Base-by-base conservation (phyloP, 495 filamentous ascomycete genomes). In the Penicillium egyptiacum region DNA sequence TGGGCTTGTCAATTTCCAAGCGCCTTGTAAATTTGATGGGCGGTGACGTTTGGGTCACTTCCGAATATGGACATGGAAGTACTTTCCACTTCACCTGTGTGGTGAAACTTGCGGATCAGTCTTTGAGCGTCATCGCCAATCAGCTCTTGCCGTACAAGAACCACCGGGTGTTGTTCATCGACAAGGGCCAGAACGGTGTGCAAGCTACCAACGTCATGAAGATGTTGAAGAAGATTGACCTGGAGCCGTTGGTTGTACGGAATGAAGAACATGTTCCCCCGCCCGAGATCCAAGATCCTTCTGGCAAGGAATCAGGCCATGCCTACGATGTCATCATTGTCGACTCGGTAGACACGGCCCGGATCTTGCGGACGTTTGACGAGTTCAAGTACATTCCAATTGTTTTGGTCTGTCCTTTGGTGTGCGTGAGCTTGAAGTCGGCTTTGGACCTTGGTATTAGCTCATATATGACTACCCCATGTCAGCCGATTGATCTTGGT, bases 321-420 rank as follows among this genome's bases (percentile, higher is more conserved):
- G 68, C 85, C 61, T 98, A 96, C 80, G 94, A 98, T 74, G 95
- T 96, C 50, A 95, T 99, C 61, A 88, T 99, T 59, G 93, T 99
- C 25, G 94, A 99, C 71, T 92, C 89, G 16, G 90, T 96, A 64
- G 88, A 91, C 47, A 95, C 90, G 4, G 95, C 94, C 35, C 82
- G 92, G 55, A 84, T 88, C 51, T 71, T 98, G 53, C 85, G 94
- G 35, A 86, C 88, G 16, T 84, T 92, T 56, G 95, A 98, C 61
- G 90, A 93, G 66, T 95, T 98, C 79, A 97, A 96, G 75, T 98
- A 96, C 65, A 94, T 98, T 49, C 94, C 94, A 0, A 92, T 99
- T 52, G 92, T 99, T 41, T 81, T 99, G 40, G 76, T 99, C 35
- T 93, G 91, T 50, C 95, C 95, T 10, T 79, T 90, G 44, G 91